Conservation (phyloP, 345 rosid genomes). For the Luvunga scandens region DNA sequence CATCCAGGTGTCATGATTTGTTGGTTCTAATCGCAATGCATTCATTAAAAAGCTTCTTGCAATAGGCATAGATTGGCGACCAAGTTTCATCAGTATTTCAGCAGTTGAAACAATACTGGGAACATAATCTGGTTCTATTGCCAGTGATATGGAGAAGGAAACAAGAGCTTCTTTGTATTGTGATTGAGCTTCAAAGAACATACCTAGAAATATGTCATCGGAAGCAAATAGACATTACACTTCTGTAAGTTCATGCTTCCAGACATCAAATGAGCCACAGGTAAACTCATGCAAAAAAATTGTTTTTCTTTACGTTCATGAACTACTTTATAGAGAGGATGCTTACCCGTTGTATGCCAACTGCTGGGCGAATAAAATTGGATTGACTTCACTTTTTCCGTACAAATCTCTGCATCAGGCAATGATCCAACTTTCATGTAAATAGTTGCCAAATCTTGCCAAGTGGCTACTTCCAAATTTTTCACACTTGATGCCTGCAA, state of each 20-base stretch:
- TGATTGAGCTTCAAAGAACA: constrained; percentile 61
- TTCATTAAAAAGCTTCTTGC: constrained; percentile 88
- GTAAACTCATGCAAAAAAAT: background rate
- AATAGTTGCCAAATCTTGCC: constrained; percentile 82
- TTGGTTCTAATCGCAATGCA: constrained; percentile 74
- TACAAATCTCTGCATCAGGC: constrained; percentile 71
- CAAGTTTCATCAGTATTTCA: constrained; percentile 60
- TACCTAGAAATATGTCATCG: constrained; percentile 46
- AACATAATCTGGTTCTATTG: constrained; percentile 74
- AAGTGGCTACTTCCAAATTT: constrained; percentile 60
- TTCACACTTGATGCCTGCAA: constrained; percentile 44
- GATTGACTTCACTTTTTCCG: constrained; percentile 67
- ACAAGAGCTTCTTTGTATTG: constrained; percentile 69
- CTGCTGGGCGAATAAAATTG: constrained; percentile 61
- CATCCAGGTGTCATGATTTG: constrained; percentile 77
- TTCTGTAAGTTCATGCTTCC: background rate
- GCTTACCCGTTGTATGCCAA: constrained; percentile 76
- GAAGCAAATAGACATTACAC: background rate
- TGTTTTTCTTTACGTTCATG: background rate
- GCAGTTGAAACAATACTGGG: constrained; percentile 84
- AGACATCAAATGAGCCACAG: background rate
- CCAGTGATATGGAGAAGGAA: constrained; percentile 62
- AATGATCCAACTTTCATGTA: constrained; percentile 63
- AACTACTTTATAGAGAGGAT: background rate
- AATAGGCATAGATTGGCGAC: constrained; percentile 49